Evolutionary conservation across 164 flowering plant species (phyloP).

Genomic region (Saururus chinensis): DNA sequence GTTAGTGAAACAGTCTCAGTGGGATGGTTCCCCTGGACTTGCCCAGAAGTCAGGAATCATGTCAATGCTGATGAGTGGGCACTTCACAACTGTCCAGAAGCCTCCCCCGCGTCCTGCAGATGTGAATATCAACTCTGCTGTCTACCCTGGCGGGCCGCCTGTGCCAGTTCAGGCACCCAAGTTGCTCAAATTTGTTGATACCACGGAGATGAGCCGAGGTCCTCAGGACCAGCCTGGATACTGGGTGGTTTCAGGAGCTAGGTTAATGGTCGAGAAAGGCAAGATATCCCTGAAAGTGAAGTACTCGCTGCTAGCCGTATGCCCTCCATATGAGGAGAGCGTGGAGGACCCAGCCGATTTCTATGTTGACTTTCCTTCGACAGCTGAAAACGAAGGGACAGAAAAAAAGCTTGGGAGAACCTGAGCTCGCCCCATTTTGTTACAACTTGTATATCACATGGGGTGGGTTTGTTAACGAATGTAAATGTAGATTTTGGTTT

Average conservation of each 20-base stretch:
- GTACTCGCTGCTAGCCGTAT: constrained; percentile 60
- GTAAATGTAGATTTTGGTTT: too few relatives aligned
- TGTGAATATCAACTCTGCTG: constrained; percentile 79
- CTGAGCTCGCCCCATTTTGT: too few relatives aligned
- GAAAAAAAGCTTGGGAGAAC: too few relatives aligned
- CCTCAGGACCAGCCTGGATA: constrained; percentile 94
- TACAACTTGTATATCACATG: too few relatives aligned
- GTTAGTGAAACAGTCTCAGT: constrained; percentile 46
- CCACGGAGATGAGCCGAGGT: constrained; percentile 86
- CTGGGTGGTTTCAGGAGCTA: constrained; percentile 96
- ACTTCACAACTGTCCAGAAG: constrained; percentile 60
- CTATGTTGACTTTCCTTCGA: not conserved
- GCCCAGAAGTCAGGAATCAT: constrained; percentile 80
- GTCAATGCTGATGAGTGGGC: constrained; percentile 79
- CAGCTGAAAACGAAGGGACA: not conserved
- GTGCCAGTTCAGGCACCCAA: constrained; percentile 67
- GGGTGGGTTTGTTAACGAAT: too few relatives aligned
- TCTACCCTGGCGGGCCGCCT: constrained; percentile 96
- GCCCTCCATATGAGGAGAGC: constrained; percentile 36
- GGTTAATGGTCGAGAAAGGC: constrained; percentile 73
- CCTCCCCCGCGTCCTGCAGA: constrained; percentile 85
- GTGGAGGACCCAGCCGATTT: not conserved
- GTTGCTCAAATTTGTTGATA: constrained; percentile 68
- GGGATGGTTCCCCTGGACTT: constrained; percentile 88
- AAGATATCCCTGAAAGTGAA: constrained; percentile 68